Base-by-base conservation (phyloP, 345 rosid genomes). In the Corchorus capsularis region DNA sequence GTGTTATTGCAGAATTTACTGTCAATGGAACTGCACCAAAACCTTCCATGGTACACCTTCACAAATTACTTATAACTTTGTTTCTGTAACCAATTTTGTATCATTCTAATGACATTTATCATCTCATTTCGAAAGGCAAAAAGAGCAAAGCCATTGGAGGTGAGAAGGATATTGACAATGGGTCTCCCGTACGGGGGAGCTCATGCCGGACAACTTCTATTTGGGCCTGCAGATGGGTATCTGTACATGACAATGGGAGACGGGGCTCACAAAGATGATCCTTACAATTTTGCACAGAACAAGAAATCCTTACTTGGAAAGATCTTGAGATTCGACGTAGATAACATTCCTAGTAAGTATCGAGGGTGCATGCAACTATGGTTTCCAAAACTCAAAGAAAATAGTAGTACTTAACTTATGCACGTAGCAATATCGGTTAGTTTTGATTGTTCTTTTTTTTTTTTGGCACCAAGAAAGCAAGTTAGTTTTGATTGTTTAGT, bases 231-330 rank as follows among this genome's bases (percentile, higher is more conserved):
- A 2, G 98, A 94, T 47, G 97, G 98, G 27, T 92, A 86, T 82
- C 69, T 94, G 35, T 94, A 92, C 84, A 87, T 94, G 62, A 91
- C 87, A 93, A 92, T 86, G 88, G 97, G 97, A 60, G 95, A 93
- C 56, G 98, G 96, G 13, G 96, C 96, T 20, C 83, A 84, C 39
- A 78, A 46, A 34, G 92, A 84, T 3, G 97, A 94, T 86, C 92
- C 97, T 74, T 85, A 91, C 79, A 90, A 90, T 85, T 90, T 94
- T 77, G 81, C 94, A 14, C 98, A 94, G 72, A 93, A 91, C 85
- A 94, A 91, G 90, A 92, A 94, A 79, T 94, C 98, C 1, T 79
- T 94, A 84, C 97, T 92, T 15, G 98, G 97, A 76, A 94, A 94
- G 80, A 83, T 94, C 77, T 83, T 88, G 91, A 83, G 98, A 72